These are phyloP conservation scores for Carex kokanica DNA, from an alignment of 176 grass and related monocot species.

Conservation along the genomic window DNA sequence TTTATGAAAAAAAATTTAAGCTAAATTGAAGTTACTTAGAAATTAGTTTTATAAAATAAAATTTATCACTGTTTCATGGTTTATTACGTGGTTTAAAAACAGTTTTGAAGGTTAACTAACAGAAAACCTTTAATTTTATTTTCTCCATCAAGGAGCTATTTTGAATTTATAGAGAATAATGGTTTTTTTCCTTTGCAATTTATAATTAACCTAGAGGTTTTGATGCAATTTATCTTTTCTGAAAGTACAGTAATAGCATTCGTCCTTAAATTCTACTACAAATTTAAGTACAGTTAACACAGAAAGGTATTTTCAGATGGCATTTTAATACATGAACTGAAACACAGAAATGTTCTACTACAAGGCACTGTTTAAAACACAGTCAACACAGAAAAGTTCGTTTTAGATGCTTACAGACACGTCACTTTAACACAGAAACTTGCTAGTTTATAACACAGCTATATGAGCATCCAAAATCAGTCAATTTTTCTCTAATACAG, in stretches of 20 bases:
- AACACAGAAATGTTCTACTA: not conserved
- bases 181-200: not conserved
- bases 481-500: not conserved
- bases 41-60: not conserved
- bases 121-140: not conserved
- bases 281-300: not conserved
- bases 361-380: not conserved
- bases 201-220: not conserved
- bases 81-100: not conserved
- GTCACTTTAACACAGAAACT: not conserved
- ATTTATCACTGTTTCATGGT: not conserved
- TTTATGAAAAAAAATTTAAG: not conserved
- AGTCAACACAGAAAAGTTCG: not conserved
- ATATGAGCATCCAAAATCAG: not conserved
- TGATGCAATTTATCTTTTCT: not conserved
- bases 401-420: not conserved
- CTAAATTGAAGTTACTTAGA: not conserved
- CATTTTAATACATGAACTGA: not conserved
- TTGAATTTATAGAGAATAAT: not conserved
- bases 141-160: not conserved
- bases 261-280: not conserved
- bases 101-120: not conserved
- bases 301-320: not conserved
- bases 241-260: not conserved
- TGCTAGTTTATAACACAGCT: not conserved